Conservation (phyloP, 331 rosid species). For the Spiraea crenata region DNA sequence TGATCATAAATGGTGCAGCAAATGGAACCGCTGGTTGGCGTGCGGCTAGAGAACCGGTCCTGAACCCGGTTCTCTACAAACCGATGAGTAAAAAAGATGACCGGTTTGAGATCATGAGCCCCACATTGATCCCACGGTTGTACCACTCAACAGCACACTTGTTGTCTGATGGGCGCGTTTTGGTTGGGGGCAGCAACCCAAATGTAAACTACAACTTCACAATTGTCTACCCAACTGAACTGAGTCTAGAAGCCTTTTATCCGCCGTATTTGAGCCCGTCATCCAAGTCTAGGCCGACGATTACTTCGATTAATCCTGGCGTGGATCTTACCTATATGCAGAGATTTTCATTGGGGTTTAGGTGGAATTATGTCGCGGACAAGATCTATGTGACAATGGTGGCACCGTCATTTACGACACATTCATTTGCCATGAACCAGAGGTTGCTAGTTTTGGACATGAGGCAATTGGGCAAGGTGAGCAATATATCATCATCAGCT, state of each 20-base stretch:
- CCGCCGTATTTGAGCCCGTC: slow-evolving; percentile 25
- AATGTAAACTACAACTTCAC: slow-evolving; percentile 37
- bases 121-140: slow-evolving; percentile 26
- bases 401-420: slow-evolving; percentile 40
- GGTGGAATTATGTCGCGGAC: background rate
- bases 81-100: background rate
- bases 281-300: slow-evolving; percentile 19
- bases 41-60: slow-evolving; percentile 24
- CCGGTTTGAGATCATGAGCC: slow-evolving; percentile 27
- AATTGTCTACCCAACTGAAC: slow-evolving; percentile 29
- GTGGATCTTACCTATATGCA: slow-evolving; percentile 9
- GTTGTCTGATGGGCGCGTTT: slow-evolving; percentile 32
- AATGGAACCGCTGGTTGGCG: slow-evolving; percentile 37
- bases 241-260: slow-evolving; percentile 29
- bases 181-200: slow-evolving; percentile 39
- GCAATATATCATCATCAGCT: background rate
- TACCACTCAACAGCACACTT: slow-evolving; percentile 37
- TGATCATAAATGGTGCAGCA: slow-evolving; percentile 36
- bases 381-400: slow-evolving; percentile 28
- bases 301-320: slow-evolving; percentile 17
- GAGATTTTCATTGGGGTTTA: slow-evolving; percentile 13
- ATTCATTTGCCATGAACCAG: slow-evolving; percentile 39
- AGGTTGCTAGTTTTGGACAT: slow-evolving; percentile 30
- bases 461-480: background rate
- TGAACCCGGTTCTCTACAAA: slow-evolving; percentile 29